A percentile compares a stretch with the other conserved stretches of the same genome.
Evolutionary conservation across 2,329 filamentous ascomycete genomes (phyloP).

Genomic region (Monosporascus sp.): DNA sequence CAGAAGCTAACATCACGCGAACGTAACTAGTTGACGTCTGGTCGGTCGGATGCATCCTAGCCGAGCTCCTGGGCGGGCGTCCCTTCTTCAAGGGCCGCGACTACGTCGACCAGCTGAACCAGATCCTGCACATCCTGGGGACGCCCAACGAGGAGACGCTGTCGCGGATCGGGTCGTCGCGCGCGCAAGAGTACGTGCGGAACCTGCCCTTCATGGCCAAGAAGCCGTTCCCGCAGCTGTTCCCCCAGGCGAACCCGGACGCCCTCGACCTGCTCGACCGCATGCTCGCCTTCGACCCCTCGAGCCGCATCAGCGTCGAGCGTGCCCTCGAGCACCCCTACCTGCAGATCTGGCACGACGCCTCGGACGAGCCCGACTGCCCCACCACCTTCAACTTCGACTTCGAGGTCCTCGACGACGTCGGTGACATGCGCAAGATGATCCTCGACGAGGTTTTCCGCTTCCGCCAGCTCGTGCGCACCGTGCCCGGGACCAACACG

Average conservation of each 20-base stretch:
- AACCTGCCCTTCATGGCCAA: constrained; percentile 95
- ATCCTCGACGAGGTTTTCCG: constrained; percentile 89
- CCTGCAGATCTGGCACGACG: constrained; percentile 96
- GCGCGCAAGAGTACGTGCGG: constrained; percentile 96
- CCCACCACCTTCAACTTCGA: constrained; percentile 96
- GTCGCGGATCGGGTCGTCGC: constrained; percentile 85
- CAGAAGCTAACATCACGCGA: background rate
- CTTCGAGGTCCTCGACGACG: constrained; percentile 96
- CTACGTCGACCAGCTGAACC: constrained; percentile 98
- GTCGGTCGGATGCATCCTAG: constrained; percentile 97
- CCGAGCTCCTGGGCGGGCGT: constrained; percentile 89
- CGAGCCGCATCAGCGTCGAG: constrained; percentile 88
- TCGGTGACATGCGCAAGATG: constrained; percentile 92
- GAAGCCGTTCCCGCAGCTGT: constrained; percentile 80
- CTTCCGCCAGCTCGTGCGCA: constrained; percentile 66
- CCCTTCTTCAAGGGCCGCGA: constrained; percentile 99
- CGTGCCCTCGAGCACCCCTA: constrained; percentile 94
- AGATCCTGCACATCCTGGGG: constrained; percentile 96
- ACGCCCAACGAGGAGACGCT: constrained; percentile 95
- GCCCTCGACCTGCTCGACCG: constrained; percentile 91
- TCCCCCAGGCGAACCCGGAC: constrained; percentile 92
- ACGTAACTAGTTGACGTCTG: constrained; percentile 79
- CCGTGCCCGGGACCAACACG: constrained; percentile 34
- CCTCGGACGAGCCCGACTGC: constrained; percentile 90
- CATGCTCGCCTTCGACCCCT: constrained; percentile 97